Evolutionary conservation across 345 rosid species (phyloP).

Genomic region (Euphorbia tirucalli): DNA sequence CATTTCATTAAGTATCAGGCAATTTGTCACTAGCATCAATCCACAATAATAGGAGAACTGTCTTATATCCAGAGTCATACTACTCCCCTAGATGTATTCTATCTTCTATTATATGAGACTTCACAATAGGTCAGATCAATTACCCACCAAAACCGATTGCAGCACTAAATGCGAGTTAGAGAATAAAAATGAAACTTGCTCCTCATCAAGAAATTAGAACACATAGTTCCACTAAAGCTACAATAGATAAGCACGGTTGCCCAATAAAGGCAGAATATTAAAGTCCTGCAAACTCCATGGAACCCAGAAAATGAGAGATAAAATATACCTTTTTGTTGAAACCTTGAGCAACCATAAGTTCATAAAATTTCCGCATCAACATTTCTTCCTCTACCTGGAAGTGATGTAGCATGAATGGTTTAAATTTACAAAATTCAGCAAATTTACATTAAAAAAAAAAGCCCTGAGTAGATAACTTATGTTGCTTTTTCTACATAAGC

Average conservation of each 20-base stretch:
- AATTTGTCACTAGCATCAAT: too few species aligned
- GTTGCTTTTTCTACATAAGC: not conserved
- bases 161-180: not conserved
- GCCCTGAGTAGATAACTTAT: not conserved
- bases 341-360: slow-evolving; percentile 48
- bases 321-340: slow-evolving; percentile 44
- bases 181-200: not conserved
- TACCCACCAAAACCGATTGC: not conserved
- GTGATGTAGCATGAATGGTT: not conserved
- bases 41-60: too few species aligned
- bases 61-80: too few species aligned
- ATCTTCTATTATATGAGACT: not conserved
- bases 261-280: not conserved
- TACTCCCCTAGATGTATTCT: too few species aligned
- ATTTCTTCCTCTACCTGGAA: slow-evolving; percentile 77
- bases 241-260: not conserved
- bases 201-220: not conserved
- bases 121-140: not conserved
- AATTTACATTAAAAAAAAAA: not conserved
- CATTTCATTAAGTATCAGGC: too few species aligned
- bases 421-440: not conserved
- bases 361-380: slow-evolving; percentile 70
- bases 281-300: not conserved
- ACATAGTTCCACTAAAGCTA: too few species aligned
- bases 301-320: not conserved